Evolutionary conservation across 73 alveolate species (phyloP), one percentile per base, ranked within the genome.

Genomic region (Paramecium caudatum): DNA sequence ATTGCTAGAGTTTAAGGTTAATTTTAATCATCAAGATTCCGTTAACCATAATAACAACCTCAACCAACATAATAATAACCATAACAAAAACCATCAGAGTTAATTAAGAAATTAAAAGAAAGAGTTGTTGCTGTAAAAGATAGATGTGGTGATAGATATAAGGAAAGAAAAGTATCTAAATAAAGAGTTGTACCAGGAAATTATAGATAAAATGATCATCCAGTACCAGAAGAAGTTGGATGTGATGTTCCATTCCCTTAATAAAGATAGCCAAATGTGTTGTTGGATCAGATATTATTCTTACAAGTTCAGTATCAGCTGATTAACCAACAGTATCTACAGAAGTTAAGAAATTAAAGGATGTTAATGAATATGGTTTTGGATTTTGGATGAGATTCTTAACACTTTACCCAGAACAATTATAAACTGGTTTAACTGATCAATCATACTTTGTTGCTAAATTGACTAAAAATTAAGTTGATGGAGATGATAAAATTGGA

Each of bases 351-450:
- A 33, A 65, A 65, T 33, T 65, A 4, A 65, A 65, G 8, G 83
- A 65, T 65, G 83, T 65, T 34, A 65, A 65, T 36, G 83, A 65
- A 65, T 65, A 65, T 65, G 83, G 83, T 33, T 65, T 65, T 32
- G 83, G 83, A 10, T 65, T 65, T 36, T 65, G 83, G 83, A 65
- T 65, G 83, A 65, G 83, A 65, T 65, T 65, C 17, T 36, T 65
- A 30, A 33, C 47, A 32, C 39, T 65, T 16, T 65, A 65, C 7
- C 83, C 83, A 65, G 83, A 36, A 65, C n/a, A 33, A 30, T 13
- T 65, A 32, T 33, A 65, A 65, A 36, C 1, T 65, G 83, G 83
- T 33, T 65, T 65, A 5, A 30, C 49, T n/a, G 83, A 65, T 13
- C 34, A 65, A 65, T 33, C 50, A 7, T 65, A 65, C 5, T 65